Evolutionary conservation across 495 filamentous ascomycete species (phyloP), one percentile per base, ranked within the genome.

Genomic region (Penicillium verhagenii): DNA sequence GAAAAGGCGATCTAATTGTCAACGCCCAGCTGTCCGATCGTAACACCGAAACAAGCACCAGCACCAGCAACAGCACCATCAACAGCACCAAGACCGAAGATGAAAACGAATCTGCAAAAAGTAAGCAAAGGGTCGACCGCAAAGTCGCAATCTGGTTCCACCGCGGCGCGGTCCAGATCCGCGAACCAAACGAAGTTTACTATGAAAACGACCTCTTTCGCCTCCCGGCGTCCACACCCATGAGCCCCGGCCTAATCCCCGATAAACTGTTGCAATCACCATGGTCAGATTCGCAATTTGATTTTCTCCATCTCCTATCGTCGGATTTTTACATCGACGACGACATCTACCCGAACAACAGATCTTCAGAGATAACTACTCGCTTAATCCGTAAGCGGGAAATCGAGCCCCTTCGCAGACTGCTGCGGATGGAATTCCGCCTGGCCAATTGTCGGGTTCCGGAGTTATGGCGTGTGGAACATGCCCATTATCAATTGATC

Each of bases 211-310:
- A 74, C 39, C 52, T 66, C 4, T 74, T 70, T 46, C 66, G 64
- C 14, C 63, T 78, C 8, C 75, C 75, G 0, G 65, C 62, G 37
- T 52, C 60, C 0, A 28, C 45, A 14, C 46, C 59, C 0, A 48
- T 64, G 4, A 21, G 28, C 4, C 64, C 61, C 6, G 57, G 58
- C 0, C 68, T 66, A n/a, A 67, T 79, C 18, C 75, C 75, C 0
- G 63, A 71, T 18, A 77, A 76, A 53, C 42, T 81, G 2, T 65
- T 81, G 3, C 57, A 61, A 18, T 49, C 66, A 1, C 79, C 79
- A 6, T 81, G 76, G 76, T 74, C 72, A 1, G 52, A 63, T 2
- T 16, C 59, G 5, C 76, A 79, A 42, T 61, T 76, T 11, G 66
- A 73, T 11, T 77, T 81, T 31, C 64, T 81, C 0, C 53, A 68